Evolutionary conservation across 2,329 filamentous ascomycete genomes (phyloP).

Genomic region (Trichoderma citrinoviride): DNA sequence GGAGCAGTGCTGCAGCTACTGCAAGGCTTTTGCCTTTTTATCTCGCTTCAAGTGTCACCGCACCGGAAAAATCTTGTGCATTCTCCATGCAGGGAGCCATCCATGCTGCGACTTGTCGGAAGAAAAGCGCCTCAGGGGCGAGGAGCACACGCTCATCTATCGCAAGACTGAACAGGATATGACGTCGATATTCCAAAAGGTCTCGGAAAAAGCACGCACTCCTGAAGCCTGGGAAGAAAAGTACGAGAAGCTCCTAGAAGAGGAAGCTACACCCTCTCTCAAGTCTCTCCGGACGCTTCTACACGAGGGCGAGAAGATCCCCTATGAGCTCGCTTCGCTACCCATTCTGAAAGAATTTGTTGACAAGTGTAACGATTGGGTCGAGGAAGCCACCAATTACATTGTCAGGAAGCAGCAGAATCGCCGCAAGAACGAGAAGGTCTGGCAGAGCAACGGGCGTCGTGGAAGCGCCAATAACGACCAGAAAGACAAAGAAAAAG

Average conservation of each 20-base stretch:
- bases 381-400: slow-evolving; percentile 94
- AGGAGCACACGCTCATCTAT: slow-evolving; percentile 72
- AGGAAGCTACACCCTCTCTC: slow-evolving; percentile 78
- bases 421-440: slow-evolving; percentile 89
- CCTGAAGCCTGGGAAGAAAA: slow-evolving; percentile 91
- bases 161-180: slow-evolving; percentile 74
- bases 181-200: slow-evolving; percentile 64
- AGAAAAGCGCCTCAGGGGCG: slow-evolving; percentile 63
- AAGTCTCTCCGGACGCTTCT: slow-evolving; percentile 82
- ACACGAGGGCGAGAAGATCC: slow-evolving; percentile 93
- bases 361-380: slow-evolving; percentile 95
- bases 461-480: slow-evolving; percentile 60
- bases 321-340: slow-evolving; percentile 81
- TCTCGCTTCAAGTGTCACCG: slow-evolving; percentile 85
- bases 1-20: slow-evolving; percentile 88
- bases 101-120: slow-evolving; percentile 74
- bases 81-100: slow-evolving; percentile 75
- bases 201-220: slow-evolving; percentile 79
- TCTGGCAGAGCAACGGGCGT: slow-evolving; percentile 70
- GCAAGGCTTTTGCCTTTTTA: slow-evolving; percentile 88
- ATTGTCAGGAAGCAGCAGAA: slow-evolving; percentile 97
- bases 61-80: slow-evolving; percentile 77
- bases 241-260: slow-evolving; percentile 77
- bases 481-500: slow-evolving; percentile 53
- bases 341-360: slow-evolving; percentile 83